Evolutionary conservation across 352 stramenopile genomes (phyloP), one percentile per base, ranked within the genome.

Genomic region (Globisporangium paroecandrum): DNA sequence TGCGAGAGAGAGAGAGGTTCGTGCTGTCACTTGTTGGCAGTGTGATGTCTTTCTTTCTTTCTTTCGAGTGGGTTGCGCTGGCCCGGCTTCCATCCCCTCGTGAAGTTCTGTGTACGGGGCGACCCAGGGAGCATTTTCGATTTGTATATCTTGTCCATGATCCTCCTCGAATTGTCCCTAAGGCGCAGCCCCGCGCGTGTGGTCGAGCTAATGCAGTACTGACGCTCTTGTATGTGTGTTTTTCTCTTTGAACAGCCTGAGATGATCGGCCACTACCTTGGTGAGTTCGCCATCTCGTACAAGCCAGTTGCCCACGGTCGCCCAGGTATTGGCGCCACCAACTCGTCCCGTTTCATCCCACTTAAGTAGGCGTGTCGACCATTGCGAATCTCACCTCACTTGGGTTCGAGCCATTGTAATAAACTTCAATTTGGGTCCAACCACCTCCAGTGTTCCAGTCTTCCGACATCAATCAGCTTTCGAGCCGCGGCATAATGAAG

Each of bases 211-310:
- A 66, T 46, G 60, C 46, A 55, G 43, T 67, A 71, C 65, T 73
- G 54, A 80, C 68, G 34, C 66, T 46, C 54, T 57, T 69, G 56
- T 73, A 49, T 53, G 18, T 62, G 20, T 49, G 32, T 27, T 22
- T 43, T 15, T 75, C 13, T 20, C 54, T 46, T 29, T 57, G 51
- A 46, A 53, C 70, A 95, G 90, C 96, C 97, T 34, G 98, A 99
- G 83, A 99, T 99, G 98, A 97, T 99, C 68, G 98, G 97, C 69
- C 98, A 99, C 93, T 99, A 99, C 88, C 91, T 99, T 55, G 98
- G 95, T 85, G 98, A 99, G 85, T 99, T 99, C 78, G 98, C 97
- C 74, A 99, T 99, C 87, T 99, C 97, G 41, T 96, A 95, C 84
- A 99, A 99, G 91, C 97, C 97, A 63, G 97, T 99, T 58, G 92